Evolutionary conservation across 805 yeast genomes (phyloP).

Genomic region (Groenewaldozyma salmanticensis): DNA sequence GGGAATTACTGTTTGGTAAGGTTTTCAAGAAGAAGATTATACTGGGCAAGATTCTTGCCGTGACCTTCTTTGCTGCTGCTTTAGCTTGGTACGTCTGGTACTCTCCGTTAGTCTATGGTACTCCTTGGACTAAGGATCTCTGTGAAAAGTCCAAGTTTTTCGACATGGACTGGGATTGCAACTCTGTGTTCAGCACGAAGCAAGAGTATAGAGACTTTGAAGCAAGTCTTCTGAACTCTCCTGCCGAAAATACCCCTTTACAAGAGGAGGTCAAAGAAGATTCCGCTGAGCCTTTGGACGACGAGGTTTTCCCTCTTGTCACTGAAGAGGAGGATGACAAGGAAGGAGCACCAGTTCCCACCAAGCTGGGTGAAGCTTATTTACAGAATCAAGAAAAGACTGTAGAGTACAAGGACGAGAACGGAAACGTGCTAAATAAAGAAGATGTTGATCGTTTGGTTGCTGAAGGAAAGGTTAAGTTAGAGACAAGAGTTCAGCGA

Average conservation of each 20-base stretch:
- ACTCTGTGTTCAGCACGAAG: conserved; percentile 32
- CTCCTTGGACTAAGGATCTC: conserved; percentile 61
- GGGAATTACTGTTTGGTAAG: conserved; percentile 27
- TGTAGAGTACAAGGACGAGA: conserved; percentile 29
- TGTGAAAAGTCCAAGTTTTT: conserved; percentile 55
- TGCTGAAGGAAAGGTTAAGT: conserved; percentile 12
- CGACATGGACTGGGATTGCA: conserved; percentile 88
- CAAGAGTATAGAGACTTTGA: conserved; percentile 21
- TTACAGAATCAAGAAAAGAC: conserved; percentile 6
- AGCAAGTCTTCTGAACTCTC: background rate
- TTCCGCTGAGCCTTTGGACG: conserved; percentile 3
- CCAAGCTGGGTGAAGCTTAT: conserved; percentile 3
- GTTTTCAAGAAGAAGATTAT: conserved; percentile 32
- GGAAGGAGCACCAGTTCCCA: conserved; percentile 4
- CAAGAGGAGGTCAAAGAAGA: conserved; percentile 2
- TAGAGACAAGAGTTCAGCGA: conserved; percentile 8
- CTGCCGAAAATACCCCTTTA: background rate
- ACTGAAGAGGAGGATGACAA: conserved; percentile 1
- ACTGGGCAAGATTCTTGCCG: conserved; percentile 36
- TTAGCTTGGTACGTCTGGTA: conserved; percentile 48
- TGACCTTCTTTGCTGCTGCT: conserved; percentile 39
- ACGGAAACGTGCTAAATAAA: conserved; percentile 29
- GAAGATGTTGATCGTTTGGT: conserved; percentile 11
- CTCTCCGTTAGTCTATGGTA: conserved; percentile 69
- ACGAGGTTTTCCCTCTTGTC: background rate